phyloP scores from a whole-genome alignment of 805 yeast species.

The Grigorovia humatica region DNA sequence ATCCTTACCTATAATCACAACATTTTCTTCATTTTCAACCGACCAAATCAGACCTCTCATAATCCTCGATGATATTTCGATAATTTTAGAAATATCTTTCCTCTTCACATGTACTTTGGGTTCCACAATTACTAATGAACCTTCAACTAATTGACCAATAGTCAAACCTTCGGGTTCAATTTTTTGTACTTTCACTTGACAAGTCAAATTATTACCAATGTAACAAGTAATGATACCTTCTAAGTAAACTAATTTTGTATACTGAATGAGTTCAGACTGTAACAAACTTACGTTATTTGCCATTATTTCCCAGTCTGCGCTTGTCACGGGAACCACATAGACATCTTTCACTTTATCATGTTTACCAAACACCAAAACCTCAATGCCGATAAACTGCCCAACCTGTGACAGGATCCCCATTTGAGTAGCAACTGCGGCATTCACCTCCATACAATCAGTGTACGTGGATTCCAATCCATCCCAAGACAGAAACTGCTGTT shows the following conservation, averaged over 20 bases:
- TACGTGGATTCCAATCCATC: constrained; percentile 10
- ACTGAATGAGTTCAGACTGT: constrained; percentile 66
- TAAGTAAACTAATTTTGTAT: constrained; percentile 62
- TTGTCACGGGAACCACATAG: constrained; percentile 64
- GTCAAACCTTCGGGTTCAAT: constrained; percentile 32
- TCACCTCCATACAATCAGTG: constrained; percentile 15
- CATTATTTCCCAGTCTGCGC: constrained; percentile 84
- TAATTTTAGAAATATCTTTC: constrained; percentile 1
- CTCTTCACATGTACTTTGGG: constrained; percentile 42
- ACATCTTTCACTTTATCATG: constrained; percentile 39
- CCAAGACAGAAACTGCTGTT: constrained; percentile 6
- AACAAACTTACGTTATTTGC: constrained; percentile 70
- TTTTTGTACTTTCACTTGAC: constrained; percentile 44
- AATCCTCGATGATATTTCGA: background rate
- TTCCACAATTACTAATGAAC: constrained; percentile 65
- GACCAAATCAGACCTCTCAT: constrained; percentile 6
- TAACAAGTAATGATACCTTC: constrained; percentile 56
- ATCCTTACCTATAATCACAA: constrained; percentile 2
- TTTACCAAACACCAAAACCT: constrained; percentile 9
- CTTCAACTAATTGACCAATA: constrained; percentile 47
- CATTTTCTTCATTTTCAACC: background rate
- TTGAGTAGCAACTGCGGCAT: constrained; percentile 14
- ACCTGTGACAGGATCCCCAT: background rate
- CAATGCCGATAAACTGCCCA: constrained; percentile 5
- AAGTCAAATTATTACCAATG: constrained; percentile 46